A percentile compares a stretch with the other conserved stretches of the same genome.
Evolutionary conservation across 1,139 yeast genomes (phyloP).

Genomic region (Saccharomyces hybrid): DNA sequence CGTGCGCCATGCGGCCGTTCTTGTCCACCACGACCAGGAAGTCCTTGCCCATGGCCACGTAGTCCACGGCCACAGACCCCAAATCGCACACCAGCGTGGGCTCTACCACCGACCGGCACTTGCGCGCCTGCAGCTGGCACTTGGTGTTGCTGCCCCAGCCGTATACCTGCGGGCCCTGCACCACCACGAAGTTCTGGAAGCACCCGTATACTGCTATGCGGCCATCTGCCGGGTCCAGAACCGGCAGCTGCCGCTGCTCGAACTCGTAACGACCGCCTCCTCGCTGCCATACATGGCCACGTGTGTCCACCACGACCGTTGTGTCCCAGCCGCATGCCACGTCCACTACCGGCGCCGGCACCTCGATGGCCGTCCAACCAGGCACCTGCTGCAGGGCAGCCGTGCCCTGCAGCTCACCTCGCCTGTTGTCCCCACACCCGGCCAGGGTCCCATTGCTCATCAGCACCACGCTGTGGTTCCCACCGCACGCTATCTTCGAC

Average conservation of each 20-base stretch:
- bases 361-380: constrained; percentile 6
- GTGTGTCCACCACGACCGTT: constrained; percentile 41
- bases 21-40: constrained; percentile 15
- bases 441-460: constrained; percentile 46
- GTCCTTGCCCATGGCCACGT: constrained; percentile 29
- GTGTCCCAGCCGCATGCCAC: constrained; percentile 69
- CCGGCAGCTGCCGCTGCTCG: neutral
- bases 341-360: constrained; percentile 20
- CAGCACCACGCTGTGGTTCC: constrained; percentile 72
- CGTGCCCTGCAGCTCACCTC: constrained; percentile 38
- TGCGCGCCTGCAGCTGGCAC: constrained; percentile 48
- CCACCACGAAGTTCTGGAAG: constrained; percentile 33
- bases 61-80: constrained; percentile 6
- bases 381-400: constrained; percentile 6
- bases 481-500: constrained; percentile 58
- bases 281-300: constrained; percentile 1
- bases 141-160: constrained; percentile 85
- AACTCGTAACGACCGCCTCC: neutral
- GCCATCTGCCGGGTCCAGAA: neutral
- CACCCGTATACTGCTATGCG: constrained; percentile 14
- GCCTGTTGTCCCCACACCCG: constrained; percentile 52
- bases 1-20: constrained; percentile 16
- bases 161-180: constrained; percentile 39
- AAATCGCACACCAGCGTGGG: constrained; percentile 22
- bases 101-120: constrained; percentile 25